Base-by-base conservation (phyloP, 192 early-diverging fungal species). In the Rhizophagus clarus region DNA sequence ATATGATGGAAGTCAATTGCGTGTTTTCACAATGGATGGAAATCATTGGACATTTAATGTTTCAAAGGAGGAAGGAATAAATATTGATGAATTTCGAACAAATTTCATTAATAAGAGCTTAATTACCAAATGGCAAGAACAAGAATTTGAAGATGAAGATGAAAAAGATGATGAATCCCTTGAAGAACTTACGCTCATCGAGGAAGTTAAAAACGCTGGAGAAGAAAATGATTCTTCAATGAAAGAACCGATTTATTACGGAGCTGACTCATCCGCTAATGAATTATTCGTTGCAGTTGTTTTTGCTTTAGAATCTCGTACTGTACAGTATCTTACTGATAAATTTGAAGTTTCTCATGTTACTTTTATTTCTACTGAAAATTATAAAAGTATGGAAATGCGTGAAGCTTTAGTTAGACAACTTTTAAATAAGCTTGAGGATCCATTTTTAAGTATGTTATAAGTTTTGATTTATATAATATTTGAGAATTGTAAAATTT, bases 281-380 rank as follows among this genome's bases (percentile, higher is more conserved):
- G 42, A 26, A 47, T 24, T 72, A 28, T 72, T 72, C 40, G 29
- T 29, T 12, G 71, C 45, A 20, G 45, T 72, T 49, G 40, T 72
- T 26, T 72, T 72, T 72, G 15, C 5, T 40, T 72, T 72, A 49
- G 71, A 72, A 49, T 26, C 42, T 15, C 22, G 40, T 49, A 42
- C 42, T 49, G 45, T 26, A 24, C 42, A 47, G 49, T 72, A 72
- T 72, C 14, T 45, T 49, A 72, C 71, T 17, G 45, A 72, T 29
- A 72, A 72, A 49, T 49, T n/a, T 49, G 71, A 72, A 29, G n/a
- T 72, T 72, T 72, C 71, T 49, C 32, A 72, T 51, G n/a, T 49
- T 9, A 72, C 45, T 1, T 72, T 72, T 51, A 7, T 20, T 49
- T 8, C 71, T 47, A 72, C n/a, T 22, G 45, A 49, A 72, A 14